These are phyloP conservation scores for Euphorbia lathyris DNA, from an alignment of 345 rosid species.

Conservation along the genomic window DNA sequence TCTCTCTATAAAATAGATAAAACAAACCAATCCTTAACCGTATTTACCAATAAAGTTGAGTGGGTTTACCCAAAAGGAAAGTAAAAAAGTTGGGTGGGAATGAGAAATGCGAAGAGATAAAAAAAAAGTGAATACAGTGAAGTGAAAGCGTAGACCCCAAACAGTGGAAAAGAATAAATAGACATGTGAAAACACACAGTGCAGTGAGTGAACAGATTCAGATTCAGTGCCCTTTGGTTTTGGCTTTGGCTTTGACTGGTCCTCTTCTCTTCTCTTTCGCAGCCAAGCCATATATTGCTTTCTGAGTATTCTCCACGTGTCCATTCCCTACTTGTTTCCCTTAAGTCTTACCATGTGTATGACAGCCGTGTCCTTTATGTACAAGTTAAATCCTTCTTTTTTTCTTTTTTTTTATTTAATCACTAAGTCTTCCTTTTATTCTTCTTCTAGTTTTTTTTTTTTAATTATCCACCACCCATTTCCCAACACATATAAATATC, in stretches of 20 bases:
- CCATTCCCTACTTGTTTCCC: slow-evolving; percentile 29
- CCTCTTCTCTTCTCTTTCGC: slow-evolving; percentile 26
- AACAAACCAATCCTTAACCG: too few relatives aligned
- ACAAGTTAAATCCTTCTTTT: slow-evolving; percentile 15
- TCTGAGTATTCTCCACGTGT: slow-evolving; percentile 31
- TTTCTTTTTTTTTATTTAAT: not conserved
- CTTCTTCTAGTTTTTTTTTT: too few relatives aligned
- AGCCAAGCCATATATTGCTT: slow-evolving; percentile 16
- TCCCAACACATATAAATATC: too few relatives aligned
- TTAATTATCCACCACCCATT: too few relatives aligned
- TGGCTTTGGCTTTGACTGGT: slow-evolving; percentile 26
- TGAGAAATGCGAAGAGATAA: not conserved
- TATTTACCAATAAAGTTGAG: too few relatives aligned
- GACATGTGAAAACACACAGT: not conserved
- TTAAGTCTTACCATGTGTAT: slow-evolving; percentile 44
- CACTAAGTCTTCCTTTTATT: too few relatives aligned
- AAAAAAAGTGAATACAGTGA: not conserved
- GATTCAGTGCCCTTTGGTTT: not conserved
- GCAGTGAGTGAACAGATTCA: not conserved
- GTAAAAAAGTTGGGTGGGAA: too few relatives aligned
- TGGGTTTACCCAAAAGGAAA: too few relatives aligned
- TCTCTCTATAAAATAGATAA: too few relatives aligned
- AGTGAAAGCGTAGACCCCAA: not conserved
- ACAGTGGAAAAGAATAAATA: not conserved
- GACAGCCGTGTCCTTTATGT: slow-evolving; percentile 46